Evolutionary conservation across 371 early-diverging fungal species (phyloP).

Genomic region (Mortierella sp.): DNA sequence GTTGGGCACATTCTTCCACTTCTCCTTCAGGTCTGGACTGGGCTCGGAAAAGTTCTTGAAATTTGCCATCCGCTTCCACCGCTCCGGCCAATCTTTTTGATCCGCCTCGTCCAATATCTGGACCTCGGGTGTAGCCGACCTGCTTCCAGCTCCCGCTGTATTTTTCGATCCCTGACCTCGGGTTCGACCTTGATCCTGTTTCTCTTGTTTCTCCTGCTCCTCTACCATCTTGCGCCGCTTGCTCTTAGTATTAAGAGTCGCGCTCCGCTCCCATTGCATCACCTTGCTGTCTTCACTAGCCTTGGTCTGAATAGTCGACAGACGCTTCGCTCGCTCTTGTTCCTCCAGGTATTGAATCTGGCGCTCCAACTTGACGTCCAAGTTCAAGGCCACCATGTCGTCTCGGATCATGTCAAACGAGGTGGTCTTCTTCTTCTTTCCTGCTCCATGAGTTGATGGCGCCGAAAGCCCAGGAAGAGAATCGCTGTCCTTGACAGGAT

Average conservation of each 20-base stretch:
- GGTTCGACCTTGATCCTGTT: background rate
- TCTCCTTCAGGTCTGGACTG: constrained; percentile 18
- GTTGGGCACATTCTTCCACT: constrained; percentile 49
- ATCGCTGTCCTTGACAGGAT: background rate
- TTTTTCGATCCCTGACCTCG: background rate
- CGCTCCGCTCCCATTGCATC: constrained; percentile 47
- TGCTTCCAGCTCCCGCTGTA: background rate
- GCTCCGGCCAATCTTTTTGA: constrained; percentile 45
- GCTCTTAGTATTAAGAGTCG: constrained; percentile 18
- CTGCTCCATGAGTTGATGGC: background rate
- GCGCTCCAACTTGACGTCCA: constrained; percentile 42
- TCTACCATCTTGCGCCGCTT: constrained; percentile 34
- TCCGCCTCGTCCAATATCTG: constrained; percentile 25
- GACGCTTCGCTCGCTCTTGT: constrained; percentile 17
- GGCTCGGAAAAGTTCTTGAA: constrained; percentile 27
- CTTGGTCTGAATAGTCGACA: background rate
- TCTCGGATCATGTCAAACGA: constrained; percentile 37
- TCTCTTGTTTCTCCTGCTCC: background rate
- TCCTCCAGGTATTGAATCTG: constrained; percentile 47
- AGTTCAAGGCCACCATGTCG: constrained; percentile 40
- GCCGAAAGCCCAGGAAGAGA: background rate
- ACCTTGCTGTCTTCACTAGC: background rate
- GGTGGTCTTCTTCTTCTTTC: constrained; percentile 22
- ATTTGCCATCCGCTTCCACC: constrained; percentile 44
- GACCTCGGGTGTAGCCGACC: background rate